A percentile compares a stretch with the other conserved stretches of the same genome.
These are phyloP conservation scores for Litsea cubeba DNA, from an alignment of 164 flowering plant genomes.

Conservation along the genomic window DNA sequence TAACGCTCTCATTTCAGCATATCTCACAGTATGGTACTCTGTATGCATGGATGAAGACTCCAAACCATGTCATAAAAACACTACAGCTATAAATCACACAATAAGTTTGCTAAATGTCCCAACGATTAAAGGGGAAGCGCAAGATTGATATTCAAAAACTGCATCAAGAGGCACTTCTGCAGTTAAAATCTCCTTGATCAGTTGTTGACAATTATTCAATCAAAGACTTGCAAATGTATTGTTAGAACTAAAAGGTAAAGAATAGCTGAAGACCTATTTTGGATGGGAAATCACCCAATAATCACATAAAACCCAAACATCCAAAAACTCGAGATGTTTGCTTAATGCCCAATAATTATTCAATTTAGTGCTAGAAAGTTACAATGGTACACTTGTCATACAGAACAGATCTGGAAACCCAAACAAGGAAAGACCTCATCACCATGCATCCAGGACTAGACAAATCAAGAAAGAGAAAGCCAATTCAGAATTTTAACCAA, in stretches of 20 bases:
- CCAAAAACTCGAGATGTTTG: background rate
- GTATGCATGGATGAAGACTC: background rate
- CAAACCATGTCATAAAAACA: background rate
- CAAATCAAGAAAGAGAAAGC: background rate
- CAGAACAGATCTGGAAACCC: background rate
- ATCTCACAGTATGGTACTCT: background rate
- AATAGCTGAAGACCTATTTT: background rate
- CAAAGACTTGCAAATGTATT: no score
- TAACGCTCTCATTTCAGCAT: background rate
- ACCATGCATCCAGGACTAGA: background rate
- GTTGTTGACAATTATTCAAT: no score
- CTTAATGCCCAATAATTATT: background rate
- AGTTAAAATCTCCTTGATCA: no score
- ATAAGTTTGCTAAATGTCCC: background rate
- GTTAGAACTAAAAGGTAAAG: background rate
- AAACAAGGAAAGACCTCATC: background rate
- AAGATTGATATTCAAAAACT: no score
- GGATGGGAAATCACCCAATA: background rate
- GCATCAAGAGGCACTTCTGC: no score
- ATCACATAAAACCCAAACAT: background rate
- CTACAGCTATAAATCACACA: background rate
- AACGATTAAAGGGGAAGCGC: no score
- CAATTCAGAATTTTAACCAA: background rate
- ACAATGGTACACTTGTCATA: background rate
- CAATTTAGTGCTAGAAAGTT: constrained; percentile 2